These are phyloP conservation scores for Biscogniauxia sp. DNA, from an alignment of 2,329 filamentous ascomycete genomes.

Conservation along the genomic window DNA sequence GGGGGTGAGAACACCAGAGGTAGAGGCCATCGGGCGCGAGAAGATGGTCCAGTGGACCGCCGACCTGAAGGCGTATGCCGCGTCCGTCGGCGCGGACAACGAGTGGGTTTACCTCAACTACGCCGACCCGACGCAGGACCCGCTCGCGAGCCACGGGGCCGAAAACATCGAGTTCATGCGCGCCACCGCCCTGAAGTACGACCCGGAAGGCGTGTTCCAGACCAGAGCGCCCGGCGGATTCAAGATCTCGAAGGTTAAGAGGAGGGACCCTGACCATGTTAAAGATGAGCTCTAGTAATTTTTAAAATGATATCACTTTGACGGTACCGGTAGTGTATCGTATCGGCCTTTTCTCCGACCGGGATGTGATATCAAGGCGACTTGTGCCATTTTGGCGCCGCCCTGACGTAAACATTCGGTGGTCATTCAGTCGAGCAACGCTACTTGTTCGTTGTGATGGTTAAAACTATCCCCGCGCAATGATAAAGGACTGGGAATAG, in stretches of 20 bases:
- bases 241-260: slow-evolving; percentile 4
- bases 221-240: slow-evolving; percentile 21
- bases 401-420: too few species aligned
- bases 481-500: too few species aligned
- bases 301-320: too few species aligned
- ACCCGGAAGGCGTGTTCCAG: slow-evolving; percentile 28
- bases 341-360: too few species aligned
- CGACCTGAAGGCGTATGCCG: neutral
- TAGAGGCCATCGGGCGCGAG: neutral
- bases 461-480: too few species aligned
- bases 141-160: slow-evolving; percentile 33
- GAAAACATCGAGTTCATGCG: slow-evolving; percentile 29
- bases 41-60: neutral
- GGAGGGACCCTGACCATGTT: too few species aligned
- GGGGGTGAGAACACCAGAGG: neutral
- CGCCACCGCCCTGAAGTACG: slow-evolving; percentile 23
- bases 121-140: slow-evolving; percentile 32
- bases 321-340: too few species aligned
- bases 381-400: too few species aligned
- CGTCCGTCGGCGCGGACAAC: slow-evolving; percentile 20
- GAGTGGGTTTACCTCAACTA: slow-evolving; percentile 39
- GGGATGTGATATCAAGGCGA: too few species aligned
- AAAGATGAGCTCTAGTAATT: too few species aligned
- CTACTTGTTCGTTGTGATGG: too few species aligned
- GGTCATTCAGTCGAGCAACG: too few species aligned